A percentile compares a stretch with the other conserved stretches of the same genome.
Conservation (phyloP, 2,329 filamentous ascomycete genomes). For the Lachnellula willkommii region DNA sequence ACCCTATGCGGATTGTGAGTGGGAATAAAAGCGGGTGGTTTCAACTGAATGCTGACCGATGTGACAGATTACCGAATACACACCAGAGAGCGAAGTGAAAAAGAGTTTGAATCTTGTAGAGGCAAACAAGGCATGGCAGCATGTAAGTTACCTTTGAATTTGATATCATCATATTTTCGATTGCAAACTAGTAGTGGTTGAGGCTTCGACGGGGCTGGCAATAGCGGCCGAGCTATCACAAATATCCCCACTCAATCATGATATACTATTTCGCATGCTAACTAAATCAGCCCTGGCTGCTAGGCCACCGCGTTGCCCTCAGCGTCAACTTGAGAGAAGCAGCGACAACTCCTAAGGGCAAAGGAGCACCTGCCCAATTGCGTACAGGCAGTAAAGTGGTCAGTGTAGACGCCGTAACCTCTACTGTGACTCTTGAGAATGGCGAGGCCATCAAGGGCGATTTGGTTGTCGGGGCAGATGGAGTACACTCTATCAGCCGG, state of each 20-base stretch:
- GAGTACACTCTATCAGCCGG: slow-evolving; percentile 36
- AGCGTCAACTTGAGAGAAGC: slow-evolving; percentile 46
- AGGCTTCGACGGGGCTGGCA: not conserved
- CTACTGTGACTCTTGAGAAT: slow-evolving; percentile 40
- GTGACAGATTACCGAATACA: slow-evolving; percentile 30
- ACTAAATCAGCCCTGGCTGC: slow-evolving; percentile 37
- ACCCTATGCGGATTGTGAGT: slow-evolving; percentile 5
- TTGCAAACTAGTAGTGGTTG: too few species aligned
- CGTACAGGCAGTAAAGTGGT: slow-evolving; percentile 40
- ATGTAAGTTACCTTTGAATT: slow-evolving; percentile 21
- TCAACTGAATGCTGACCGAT: not conserved
- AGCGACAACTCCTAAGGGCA: slow-evolving; percentile 37
- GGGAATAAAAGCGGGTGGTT: too few species aligned
- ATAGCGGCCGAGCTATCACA: not conserved
- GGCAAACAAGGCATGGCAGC: slow-evolving; percentile 43
- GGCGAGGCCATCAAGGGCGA: slow-evolving; percentile 42
- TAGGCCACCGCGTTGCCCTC: slow-evolving; percentile 49
- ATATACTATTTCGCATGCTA: not conserved
- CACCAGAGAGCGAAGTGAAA: slow-evolving; percentile 1
- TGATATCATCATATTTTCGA: too few species aligned
- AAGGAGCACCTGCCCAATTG: slow-evolving; percentile 34
- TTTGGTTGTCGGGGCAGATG: slow-evolving; percentile 50
- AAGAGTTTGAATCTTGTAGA: slow-evolving; percentile 8
- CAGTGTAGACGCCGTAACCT: slow-evolving; percentile 37
- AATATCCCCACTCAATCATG: too few species aligned